Evolutionary conservation across 2,329 filamentous ascomycete genomes (phyloP), one percentile per base, ranked within the genome.

Genomic region (Monilinia fructicola): DNA sequence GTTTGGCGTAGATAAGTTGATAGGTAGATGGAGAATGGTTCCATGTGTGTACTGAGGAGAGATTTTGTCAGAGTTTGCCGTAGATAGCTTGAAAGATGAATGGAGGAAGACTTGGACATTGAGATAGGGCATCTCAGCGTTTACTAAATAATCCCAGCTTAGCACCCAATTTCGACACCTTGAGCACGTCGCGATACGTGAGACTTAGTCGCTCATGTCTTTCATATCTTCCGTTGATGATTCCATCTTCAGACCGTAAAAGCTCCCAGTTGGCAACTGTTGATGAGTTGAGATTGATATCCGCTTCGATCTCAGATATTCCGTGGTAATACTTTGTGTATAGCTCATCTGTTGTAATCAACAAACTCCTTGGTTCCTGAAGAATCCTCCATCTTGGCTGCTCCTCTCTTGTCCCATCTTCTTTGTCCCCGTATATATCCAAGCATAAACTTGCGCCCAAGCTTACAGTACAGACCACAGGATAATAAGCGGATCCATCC

Each of bases 391-490:
- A 84, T 2, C 78, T 78, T 21, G 82, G 84, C 46, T 78, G 77
- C 16, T 77, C 75, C 69, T 83, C 81, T 67, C 90, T 68, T 76
- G 85, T 81, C n/a, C 84, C 85, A 65, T 87, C 84, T 11, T 84
- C 82, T 68, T 83, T 86, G 76, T 84, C 89, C 72, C 82, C 82
- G 76, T 90, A 87, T 18, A 98, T 81, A 72, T 96, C 89, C 62
- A 98, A 81, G 67, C 94, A 92, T 11, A 96, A 81, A 58, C 86
- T 86, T 12, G 87, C 86, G 0, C 92, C 92, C 10, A 99, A 80
- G 78, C 92, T 96, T 69, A 98, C 89, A 1, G 95, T 98, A 70
- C 92, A 95, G 16, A 97, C 94, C 18, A 96, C 87, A 1, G 90
- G 90, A 75, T 90, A 85, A 76, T 99, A 99, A 12, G 94, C 92